phyloP scores from a whole-genome alignment of 306 rosid species.

The Medicago truncatula region DNA sequence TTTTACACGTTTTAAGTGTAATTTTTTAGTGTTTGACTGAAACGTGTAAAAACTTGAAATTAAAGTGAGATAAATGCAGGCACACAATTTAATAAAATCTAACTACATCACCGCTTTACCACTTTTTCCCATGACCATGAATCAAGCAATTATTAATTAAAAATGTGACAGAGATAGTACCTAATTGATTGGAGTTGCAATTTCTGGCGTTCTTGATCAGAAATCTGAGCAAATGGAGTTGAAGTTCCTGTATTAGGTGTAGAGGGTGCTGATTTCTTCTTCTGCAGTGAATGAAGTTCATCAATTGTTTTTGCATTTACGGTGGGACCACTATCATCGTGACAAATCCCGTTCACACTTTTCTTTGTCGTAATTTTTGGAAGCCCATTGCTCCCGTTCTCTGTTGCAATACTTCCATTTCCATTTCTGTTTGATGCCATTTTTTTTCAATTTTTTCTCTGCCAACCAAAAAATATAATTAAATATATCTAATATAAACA shows the following conservation, averaged over 20 bases:
- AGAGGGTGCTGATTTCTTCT: constrained; percentile 71
- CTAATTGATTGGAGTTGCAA: constrained; percentile 85
- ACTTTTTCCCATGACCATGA: neutral
- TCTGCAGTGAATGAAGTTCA: constrained; percentile 87
- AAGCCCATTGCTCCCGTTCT: constrained; percentile 55
- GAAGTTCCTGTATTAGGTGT: constrained; percentile 61
- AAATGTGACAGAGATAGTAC: constrained; percentile 22
- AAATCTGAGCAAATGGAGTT: constrained; percentile 46
- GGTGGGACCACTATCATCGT: constrained; percentile 73
- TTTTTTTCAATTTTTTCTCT: constrained; percentile 10
- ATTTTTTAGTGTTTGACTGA: neutral
- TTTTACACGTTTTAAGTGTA: neutral
- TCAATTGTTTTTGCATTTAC: constrained; percentile 81
- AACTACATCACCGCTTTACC: neutral
- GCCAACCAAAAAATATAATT: neutral
- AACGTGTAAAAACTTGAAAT: neutral
- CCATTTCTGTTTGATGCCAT: constrained; percentile 45
- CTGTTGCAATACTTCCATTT: constrained; percentile 1
- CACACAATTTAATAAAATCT: neutral
- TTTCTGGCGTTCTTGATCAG: constrained; percentile 69
- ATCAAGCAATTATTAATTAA: too few species aligned
- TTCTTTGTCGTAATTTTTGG: constrained; percentile 59
- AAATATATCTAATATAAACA: too few species aligned
- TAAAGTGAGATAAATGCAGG: neutral
- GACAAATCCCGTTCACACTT: constrained; percentile 52